Base-by-base conservation (phyloP, 805 yeast genomes). In the Ogataea pini region DNA sequence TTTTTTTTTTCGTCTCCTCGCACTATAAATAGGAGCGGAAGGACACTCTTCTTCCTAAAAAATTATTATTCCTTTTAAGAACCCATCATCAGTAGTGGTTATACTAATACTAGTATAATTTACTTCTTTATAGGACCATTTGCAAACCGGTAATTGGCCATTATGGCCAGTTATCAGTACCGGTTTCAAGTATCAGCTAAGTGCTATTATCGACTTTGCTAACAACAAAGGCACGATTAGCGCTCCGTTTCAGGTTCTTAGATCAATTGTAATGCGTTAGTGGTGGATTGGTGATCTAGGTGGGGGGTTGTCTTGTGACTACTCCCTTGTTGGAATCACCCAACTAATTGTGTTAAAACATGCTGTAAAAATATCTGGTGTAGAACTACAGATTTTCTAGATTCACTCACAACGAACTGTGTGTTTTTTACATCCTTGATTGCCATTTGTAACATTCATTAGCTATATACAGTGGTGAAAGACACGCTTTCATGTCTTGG, bases 171-270 rank as follows among this genome's bases (percentile, higher is more conserved):
- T 57, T 56, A 50, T 7, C 55, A 52, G 38, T 56, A 36, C 62
- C 54, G 59, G 59, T 62, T 45, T 50, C 57, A 55, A 61, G 53
- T 58, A 51, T 77, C 82, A 82, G 88, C 88, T 82, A 82, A 80
- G 83, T 78, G 76, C 72, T 68, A 73, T 51, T 44, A 47, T 50
- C 83, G 88, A 82, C 87, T 80, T 71, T 76, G 73, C 79, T 78
- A 82, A 82, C 88, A 82, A 82, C 75, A 74, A 69, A 76, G 87
- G 70, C 82, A 82, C 87, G 83, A 76, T 73, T 70, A 73, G 70
- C 74, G 78, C 82, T 82, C 79, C 87, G 87, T 82, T 82, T 81
- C 77, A 81, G 83, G 86, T 78, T 79, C 84, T 82, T 82, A 82
- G 86, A 82, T 68, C 62, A 61, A 34, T 37, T 20, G 47, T 60